Evolutionary conservation across 495 filamentous ascomycete genomes (phyloP).

Genomic region (Tetracladium setigerum): DNA sequence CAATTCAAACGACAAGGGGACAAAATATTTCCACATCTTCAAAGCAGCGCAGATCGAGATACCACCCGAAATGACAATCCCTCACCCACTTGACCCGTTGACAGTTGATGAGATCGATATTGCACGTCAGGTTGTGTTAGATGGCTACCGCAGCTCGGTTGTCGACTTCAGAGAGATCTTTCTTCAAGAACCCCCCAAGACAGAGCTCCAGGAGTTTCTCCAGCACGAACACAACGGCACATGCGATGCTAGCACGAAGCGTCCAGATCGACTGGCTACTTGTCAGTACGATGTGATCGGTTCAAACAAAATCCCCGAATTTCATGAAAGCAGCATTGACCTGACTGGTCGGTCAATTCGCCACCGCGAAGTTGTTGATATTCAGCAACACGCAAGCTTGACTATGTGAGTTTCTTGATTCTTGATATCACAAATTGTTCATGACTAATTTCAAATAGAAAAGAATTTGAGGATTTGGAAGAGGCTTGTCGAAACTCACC

Average conservation of each 20-base stretch:
- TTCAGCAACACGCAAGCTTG: constrained; percentile 52
- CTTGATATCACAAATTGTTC: no score
- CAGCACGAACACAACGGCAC: no score
- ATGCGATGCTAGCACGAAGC: no score
- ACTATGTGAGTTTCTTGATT: constrained; percentile 38
- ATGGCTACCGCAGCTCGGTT: background rate
- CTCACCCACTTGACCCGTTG: background rate
- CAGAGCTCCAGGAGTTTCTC: no score
- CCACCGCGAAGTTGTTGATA: constrained; percentile 45
- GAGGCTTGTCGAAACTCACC: constrained; percentile 52
- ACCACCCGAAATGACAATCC: background rate
- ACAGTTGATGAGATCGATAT: background rate
- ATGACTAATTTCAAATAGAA: constrained; percentile 33
- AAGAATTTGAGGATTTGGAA: constrained; percentile 56
- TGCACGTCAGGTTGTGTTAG: background rate
- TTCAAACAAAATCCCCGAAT: constrained; percentile 45
- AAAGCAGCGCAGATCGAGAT: background rate
- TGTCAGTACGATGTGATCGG: no score
- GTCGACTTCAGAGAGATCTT: background rate
- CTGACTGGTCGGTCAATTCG: constrained; percentile 37
- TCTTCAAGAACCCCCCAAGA: background rate
- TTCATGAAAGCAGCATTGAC: constrained; percentile 56
- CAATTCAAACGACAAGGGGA: no score
- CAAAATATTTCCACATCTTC: background rate
- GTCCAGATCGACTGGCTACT: no score